Percentiles rank a stretch among this genome's conserved stretches.
These are phyloP conservation scores for Diaporthe caulivora DNA, from an alignment of 2,329 filamentous ascomycete genomes.

Conservation along the genomic window DNA sequence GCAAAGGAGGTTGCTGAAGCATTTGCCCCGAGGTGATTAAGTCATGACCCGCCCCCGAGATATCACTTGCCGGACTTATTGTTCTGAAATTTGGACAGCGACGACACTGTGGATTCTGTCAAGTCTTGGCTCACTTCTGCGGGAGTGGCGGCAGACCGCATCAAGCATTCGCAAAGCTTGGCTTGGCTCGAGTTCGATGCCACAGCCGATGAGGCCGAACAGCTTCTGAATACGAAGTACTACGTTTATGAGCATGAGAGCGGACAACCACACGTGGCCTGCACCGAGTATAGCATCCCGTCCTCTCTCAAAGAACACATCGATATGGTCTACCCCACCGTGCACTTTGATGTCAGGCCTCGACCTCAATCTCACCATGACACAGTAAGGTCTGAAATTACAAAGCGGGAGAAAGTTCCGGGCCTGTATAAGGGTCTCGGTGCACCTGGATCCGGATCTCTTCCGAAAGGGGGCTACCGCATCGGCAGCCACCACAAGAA, in stretches of 20 bases:
- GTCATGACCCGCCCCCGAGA: no score
- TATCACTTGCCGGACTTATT: neutral
- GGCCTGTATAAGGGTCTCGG: constrained; percentile 33
- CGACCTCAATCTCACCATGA: neutral
- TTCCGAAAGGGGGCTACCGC: constrained; percentile 35
- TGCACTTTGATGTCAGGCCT: constrained; percentile 37
- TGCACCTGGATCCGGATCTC: constrained; percentile 33
- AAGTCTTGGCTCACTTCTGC: constrained; percentile 33
- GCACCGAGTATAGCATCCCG: constrained; percentile 37
- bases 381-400: neutral
- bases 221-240: constrained; percentile 38
- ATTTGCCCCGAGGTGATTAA: constrained; percentile 34
- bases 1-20: constrained; percentile 35
- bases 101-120: constrained; percentile 34
- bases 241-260: constrained; percentile 37
- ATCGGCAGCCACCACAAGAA: constrained; percentile 31
- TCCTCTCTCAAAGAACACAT: constrained; percentile 37
- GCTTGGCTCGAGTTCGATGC: constrained; percentile 38
- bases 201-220: constrained; percentile 36
- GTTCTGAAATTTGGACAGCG: neutral
- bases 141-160: constrained; percentile 36
- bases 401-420: constrained; percentile 7
- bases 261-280: constrained; percentile 35
- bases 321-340: constrained; percentile 37
- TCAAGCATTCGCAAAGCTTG: constrained; percentile 35